Base-by-base conservation (phyloP, 1,284 basidiomycete species). In the Tranzscheliella williamsii region DNA sequence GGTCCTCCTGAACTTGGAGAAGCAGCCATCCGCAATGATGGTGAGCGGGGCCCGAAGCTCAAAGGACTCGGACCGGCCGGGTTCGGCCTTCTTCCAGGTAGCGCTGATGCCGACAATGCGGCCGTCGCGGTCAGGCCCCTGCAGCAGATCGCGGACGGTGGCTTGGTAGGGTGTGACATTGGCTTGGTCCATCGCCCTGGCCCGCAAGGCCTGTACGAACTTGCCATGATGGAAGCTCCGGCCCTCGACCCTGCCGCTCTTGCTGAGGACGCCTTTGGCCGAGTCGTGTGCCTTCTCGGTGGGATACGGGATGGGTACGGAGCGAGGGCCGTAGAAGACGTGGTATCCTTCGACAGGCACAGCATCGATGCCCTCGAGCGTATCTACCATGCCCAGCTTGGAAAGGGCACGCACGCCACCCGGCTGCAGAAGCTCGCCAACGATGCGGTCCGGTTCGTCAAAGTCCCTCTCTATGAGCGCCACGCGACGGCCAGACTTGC, bases 361-460 rank as follows among this genome's bases (percentile, higher is more conserved):
- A 1, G 93, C 87, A 77, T 92, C 94, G 48, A 98, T 95, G 17
- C 84, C 86, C 24, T 94, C 87, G 35, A 96, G 80, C 5, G 81
- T 81, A 42, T 85, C 84, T 18, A 68, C 73, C 68, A 98, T 79
- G 2, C 91, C 93, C 16, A 99, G 84, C 44, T 84, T 80, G 54
- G 85, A 80, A 38, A 98, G 81, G 0, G 91, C 87, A 4, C 83
- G 81, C 17, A 93, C 86, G 5, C 95, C 95, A 1, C 89, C 93
- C 0, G 95, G 95, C 74, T 98, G 94, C 17, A 99, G 82, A 1
- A 98, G 85, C 79, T 99, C 95, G 27, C 95, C 94, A 29, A 98
- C 94, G 68, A 99, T 97, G 20, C 94, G 85, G 82, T 97, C 91
- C 0, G 95, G 94, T 78, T 93, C 88, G 0, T 86, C 82, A 11